Base-by-base conservation (phyloP, 2,329 filamentous ascomycete species). In the Phialophora chinensis region DNA sequence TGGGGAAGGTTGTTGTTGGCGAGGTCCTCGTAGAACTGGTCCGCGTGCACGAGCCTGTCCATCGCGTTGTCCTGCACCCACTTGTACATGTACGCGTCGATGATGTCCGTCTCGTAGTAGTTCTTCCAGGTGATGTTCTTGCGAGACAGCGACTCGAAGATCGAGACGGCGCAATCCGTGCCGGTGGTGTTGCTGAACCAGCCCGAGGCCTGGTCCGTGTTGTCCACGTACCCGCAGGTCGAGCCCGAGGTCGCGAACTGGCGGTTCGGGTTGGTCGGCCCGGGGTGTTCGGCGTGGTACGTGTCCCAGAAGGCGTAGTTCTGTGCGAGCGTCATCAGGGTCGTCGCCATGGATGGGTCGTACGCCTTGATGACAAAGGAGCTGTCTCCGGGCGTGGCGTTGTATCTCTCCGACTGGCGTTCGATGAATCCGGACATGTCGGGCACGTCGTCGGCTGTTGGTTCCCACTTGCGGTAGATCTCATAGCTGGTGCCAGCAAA, bases 11-110 rank as follows among this genome's bases (percentile, higher is more conserved):
- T 84, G 73, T 88, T 79, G 69, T 79, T 81, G 63, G 84, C 79
- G 11, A 93, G 82, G 72, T 95, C 92, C 56, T 85, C 79, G 73
- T 88, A 84, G 80, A 94, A 93, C 72, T 84, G 74, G 58, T 66
- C 63, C 23, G 66, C 66, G 25, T 68, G 66, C 25, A 66, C 63
- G 27, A 68, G 50, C 20, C 52, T 25, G 27, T 68, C 66, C 66
- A 68, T 68, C 4, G 66, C 63, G 53, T 68, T 66, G 50, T 68
- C 66, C 23, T 68, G 66, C 31, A 68, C 66, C 66, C 66, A 68
- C n/a, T 68, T 62, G 50, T 68, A 68, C 58, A 68, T 68, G 38
- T 53, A 63, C 20, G 63, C 50, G 17, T 68, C 66, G 25, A 68
- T 63, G 50, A 68, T 68, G 53, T 68, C 66, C 50, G 35, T 63